Conservation (phyloP, 2,329 filamentous ascomycete species). For the Penicillium sp. region DNA sequence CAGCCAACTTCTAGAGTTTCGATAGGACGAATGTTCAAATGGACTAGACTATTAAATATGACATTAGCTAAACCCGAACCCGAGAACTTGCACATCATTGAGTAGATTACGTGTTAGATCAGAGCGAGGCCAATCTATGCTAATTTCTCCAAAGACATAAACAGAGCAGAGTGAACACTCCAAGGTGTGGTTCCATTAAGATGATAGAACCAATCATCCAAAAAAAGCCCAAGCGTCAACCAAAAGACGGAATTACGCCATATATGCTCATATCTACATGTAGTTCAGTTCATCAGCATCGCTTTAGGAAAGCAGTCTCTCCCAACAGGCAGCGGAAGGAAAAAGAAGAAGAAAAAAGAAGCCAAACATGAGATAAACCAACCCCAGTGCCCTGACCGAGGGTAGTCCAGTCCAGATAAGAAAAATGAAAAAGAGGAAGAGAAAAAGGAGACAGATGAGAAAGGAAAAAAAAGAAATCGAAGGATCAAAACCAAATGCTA, state of each 20-base stretch:
- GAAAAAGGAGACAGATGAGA: slow-evolving; percentile 2
- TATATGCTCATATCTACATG: slow-evolving; percentile 52
- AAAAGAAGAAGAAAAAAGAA: slow-evolving; percentile 35
- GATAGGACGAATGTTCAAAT: background rate
- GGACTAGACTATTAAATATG: background rate
- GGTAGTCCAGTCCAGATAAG: slow-evolving; percentile 25
- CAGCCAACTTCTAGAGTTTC: background rate
- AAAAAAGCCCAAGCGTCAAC: slow-evolving; percentile 29
- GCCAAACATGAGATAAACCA: slow-evolving; percentile 29
- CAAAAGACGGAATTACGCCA: slow-evolving; percentile 41
- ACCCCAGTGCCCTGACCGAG: slow-evolving; percentile 29
- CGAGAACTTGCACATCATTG: background rate
- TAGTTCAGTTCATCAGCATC: slow-evolving; percentile 42
- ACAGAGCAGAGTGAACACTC: slow-evolving; percentile 10
- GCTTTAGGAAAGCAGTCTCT: slow-evolving; percentile 43
- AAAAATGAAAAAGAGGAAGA: slow-evolving; percentile 12
- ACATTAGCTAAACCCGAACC: background rate
- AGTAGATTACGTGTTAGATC: background rate
- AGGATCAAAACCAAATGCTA: slow-evolving; percentile 23
- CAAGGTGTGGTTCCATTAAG: slow-evolving; percentile 32
- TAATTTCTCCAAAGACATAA: background rate
- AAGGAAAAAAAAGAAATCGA: slow-evolving; percentile 15
- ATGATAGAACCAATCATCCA: slow-evolving; percentile 32
- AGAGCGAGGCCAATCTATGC: background rate
- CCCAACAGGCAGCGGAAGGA: slow-evolving; percentile 32